A percentile compares a stretch with the other conserved stretches of the same genome.
These are phyloP conservation scores for Lentinula lateritia DNA, from an alignment of 768 basidiomycete species.

Conservation along the genomic window DNA sequence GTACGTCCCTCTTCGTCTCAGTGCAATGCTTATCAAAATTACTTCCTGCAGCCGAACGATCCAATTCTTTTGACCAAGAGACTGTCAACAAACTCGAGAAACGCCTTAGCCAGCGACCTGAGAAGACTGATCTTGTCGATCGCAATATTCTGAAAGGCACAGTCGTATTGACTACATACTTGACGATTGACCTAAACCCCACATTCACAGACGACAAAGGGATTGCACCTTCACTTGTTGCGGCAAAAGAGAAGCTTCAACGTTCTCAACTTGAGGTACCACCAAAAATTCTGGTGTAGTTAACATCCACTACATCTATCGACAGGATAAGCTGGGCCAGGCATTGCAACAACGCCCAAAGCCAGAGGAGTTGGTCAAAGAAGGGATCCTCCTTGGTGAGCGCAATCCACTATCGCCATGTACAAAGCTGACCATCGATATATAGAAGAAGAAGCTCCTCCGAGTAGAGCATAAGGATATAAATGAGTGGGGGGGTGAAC, in stretches of 20 bases:
- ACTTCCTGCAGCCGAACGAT: conserved; percentile 5
- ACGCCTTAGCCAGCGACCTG: conserved; percentile 46
- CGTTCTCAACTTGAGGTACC: conserved; percentile 59
- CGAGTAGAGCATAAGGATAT: conserved; percentile 1
- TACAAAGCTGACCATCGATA: neutral
- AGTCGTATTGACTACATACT: conserved; percentile 4
- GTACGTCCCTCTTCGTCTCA: neutral
- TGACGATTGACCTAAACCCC: neutral
- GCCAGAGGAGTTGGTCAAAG: conserved; percentile 58
- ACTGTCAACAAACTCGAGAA: conserved; percentile 47
- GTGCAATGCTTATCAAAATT: neutral
- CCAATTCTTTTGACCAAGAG: conserved; percentile 16
- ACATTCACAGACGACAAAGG: conserved; percentile 46
- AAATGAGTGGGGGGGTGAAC: neutral
- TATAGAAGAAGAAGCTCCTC: conserved; percentile 12
- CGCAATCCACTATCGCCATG: neutral
- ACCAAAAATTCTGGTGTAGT: neutral
- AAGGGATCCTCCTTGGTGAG: conserved; percentile 48
- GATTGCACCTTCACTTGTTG: conserved; percentile 55
- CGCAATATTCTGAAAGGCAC: conserved; percentile 70
- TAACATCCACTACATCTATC: neutral
- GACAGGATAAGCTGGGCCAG: conserved; percentile 58
- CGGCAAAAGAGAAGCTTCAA: conserved; percentile 53
- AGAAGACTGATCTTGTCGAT: conserved; percentile 57
- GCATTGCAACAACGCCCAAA: conserved; percentile 53